phyloP scores from a whole-genome alignment of 331 rosid genomes.

The Malus hybrid region DNA sequence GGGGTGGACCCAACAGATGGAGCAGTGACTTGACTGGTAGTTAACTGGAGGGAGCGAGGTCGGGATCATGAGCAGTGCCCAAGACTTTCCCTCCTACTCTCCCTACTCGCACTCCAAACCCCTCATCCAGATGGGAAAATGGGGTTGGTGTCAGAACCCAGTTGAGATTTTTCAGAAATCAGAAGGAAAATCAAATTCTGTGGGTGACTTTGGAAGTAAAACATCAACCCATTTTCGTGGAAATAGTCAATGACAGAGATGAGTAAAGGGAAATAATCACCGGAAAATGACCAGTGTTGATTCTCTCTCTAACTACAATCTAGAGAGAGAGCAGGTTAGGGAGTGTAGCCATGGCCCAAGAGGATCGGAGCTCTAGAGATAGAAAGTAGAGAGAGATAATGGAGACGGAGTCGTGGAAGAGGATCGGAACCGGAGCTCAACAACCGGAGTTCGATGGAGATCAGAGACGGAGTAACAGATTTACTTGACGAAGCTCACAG shows the following conservation, averaged over 20 bases:
- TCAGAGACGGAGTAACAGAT: too few species aligned
- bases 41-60: background rate
- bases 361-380: too few species aligned
- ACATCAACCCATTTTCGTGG: slow-evolving; percentile 12
- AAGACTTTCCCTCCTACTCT: too few species aligned
- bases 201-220: background rate
- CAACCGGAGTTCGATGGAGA: too few species aligned
- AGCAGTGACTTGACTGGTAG: background rate
- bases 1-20: background rate
- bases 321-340: too few species aligned
- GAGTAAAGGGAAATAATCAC: background rate
- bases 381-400: too few species aligned
- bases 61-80: background rate
- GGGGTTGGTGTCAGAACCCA: background rate
- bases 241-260: background rate
- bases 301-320: background rate
- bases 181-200: background rate
- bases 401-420: too few species aligned
- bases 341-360: too few species aligned
- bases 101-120: too few species aligned
- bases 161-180: background rate
- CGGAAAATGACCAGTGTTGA: background rate
- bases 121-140: background rate
- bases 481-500: rapidly evolving
- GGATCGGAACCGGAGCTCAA: too few species aligned